A percentile compares a stretch with the other conserved stretches of the same genome.
Conservation (phyloP, 2,329 filamentous ascomycete species). For the Epichloe glyceriae region DNA sequence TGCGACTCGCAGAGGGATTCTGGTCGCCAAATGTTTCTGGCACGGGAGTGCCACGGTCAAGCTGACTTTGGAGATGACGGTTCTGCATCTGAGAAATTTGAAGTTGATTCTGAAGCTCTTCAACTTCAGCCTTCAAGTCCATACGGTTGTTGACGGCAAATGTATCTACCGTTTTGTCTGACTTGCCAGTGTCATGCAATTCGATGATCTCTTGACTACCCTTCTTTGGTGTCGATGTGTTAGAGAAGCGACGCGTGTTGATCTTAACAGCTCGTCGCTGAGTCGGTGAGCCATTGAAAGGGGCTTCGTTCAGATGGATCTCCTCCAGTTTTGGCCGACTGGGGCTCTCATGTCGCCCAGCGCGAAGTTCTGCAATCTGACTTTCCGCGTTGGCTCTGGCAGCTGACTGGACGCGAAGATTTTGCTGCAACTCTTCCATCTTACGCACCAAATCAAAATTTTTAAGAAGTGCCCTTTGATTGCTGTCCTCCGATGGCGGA, state of each 20-base stretch:
- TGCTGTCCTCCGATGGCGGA: constrained; percentile 42
- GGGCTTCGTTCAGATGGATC: constrained; percentile 71
- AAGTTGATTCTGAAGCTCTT: constrained; percentile 85
- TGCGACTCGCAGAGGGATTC: constrained; percentile 64
- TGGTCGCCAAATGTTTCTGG: constrained; percentile 61
- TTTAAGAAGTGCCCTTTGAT: constrained; percentile 56
- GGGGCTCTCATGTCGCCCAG: constrained; percentile 57
- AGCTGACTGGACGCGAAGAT: constrained; percentile 70
- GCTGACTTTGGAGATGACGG: constrained; percentile 76
- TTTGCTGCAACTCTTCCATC: constrained; percentile 78
- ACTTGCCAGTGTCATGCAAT: constrained; percentile 62
- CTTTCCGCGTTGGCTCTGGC: constrained; percentile 70
- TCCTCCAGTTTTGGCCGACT: constrained; percentile 71
- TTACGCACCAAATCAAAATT: constrained; percentile 78
- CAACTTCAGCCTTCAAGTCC: constrained; percentile 81
- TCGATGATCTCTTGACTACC: constrained; percentile 49
- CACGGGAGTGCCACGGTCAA: constrained; percentile 54
- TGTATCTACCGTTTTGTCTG: constrained; percentile 72
- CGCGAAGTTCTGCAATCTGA: constrained; percentile 67
- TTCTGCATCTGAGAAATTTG: constrained; percentile 94
- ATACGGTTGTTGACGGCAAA: constrained; percentile 75
- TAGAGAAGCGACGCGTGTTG: constrained; percentile 50
- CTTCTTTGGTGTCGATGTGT: constrained; percentile 65
- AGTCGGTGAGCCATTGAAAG: constrained; percentile 62
- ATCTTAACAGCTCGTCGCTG: constrained; percentile 46